These are phyloP conservation scores for Aureoboletus auriporus DNA, from an alignment of 768 basidiomycete genomes.

Conservation along the genomic window DNA sequence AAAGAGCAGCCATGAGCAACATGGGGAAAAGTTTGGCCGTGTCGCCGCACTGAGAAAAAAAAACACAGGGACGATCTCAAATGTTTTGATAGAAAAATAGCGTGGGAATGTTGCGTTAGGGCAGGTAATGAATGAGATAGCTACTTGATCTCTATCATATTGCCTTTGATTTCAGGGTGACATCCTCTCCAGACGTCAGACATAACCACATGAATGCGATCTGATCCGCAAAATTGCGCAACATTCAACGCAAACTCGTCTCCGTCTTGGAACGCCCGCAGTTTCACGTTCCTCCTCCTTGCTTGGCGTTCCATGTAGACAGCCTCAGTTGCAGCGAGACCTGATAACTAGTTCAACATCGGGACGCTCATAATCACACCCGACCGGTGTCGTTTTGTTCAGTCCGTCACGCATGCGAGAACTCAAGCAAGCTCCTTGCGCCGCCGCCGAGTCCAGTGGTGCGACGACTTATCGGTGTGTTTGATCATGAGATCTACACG, in stretches of 20 bases:
- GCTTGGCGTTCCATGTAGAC: no score
- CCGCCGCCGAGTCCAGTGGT: no score
- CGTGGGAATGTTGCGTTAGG: conserved; percentile 21
- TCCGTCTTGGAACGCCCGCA: conserved; percentile 54
- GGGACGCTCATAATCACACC: no score
- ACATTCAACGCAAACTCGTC: conserved; percentile 65
- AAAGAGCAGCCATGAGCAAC: conserved; percentile 79
- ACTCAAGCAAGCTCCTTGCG: no score
- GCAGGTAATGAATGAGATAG: conserved; percentile 25
- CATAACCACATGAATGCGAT: conserved; percentile 42
- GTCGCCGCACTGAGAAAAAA: conserved; percentile 68
- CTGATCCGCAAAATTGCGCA: conserved; percentile 55
- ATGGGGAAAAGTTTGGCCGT: conserved; percentile 79
- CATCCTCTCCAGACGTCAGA: conserved; percentile 36
- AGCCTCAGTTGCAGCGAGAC: no score
- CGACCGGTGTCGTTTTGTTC: no score
- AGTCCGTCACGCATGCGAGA: no score
- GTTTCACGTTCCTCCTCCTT: no score
- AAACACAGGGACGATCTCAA: not conserved
- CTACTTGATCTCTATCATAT: conserved; percentile 67
- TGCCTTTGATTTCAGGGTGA: conserved; percentile 33
- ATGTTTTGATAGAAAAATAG: not conserved
- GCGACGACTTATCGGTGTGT: no score
- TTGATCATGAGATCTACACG: no score
- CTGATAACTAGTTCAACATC: no score